Evolutionary conservation across 129 eudicot species (phyloP), one percentile per base, ranked within the genome.

Genomic region (Tagetes patula): DNA sequence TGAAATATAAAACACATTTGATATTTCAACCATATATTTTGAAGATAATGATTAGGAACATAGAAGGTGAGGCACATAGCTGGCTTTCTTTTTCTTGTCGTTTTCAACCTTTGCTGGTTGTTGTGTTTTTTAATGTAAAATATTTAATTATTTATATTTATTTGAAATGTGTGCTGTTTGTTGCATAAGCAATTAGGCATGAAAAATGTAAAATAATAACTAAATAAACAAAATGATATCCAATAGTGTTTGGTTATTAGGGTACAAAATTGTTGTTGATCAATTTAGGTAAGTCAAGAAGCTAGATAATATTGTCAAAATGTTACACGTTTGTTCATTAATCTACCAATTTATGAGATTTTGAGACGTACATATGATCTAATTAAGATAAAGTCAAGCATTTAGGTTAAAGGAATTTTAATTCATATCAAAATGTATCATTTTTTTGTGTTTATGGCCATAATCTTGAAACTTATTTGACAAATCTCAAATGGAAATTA

Each of bases 71-170:
- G 75, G 82, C 73, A 72, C 68, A 66, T 55, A 71, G 78, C 82
- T 79, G 78, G 82, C 82, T 54, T 72, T 72, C 74, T 72, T 72
- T 79, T 79, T 65, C 63, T 79, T 72, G 82, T 79, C 82, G 69
- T 79, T 79, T 79, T 79, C 82, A 79, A 65, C 65, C 61, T 72
- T 78, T 79, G 82, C 82, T 79, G 78, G 82, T 79, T 39, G 63
- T 79, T 79, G 31, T 53, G 69, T 54, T 63, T 72, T 71, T 12
- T 59, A 50, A 33, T 63, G 34, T 20, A 20, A 20, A 9, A 20
- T 69, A 49, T 55, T 52, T 32, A 6, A 20, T 20, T 59, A 59
- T 77, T 40, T 27, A 37, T 27, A 6, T 65, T 53, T 27, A 43
- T 37, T 40, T 65, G 4, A 43, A 52, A 53, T 79, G 74, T 72